Evolutionary conservation across 164 flowering plant species (phyloP), one percentile per base, ranked within the genome.

Genomic region (Platanus orientalis): DNA sequence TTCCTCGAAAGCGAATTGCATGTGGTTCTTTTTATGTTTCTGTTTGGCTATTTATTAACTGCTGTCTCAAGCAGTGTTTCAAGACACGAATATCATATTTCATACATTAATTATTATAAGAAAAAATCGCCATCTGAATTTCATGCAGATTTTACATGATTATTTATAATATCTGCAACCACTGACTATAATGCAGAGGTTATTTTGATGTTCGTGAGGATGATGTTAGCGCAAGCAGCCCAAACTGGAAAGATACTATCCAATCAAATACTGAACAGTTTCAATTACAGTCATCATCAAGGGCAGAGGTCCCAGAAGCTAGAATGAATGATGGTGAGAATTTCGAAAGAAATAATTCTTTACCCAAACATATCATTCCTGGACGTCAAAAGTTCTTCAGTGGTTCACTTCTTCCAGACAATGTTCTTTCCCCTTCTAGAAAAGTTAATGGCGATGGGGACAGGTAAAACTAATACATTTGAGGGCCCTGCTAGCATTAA

Each of bases 161-260:
- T 63, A 28, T 40, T 20, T 29, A 7, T 52, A 16, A 20, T 55
- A 29, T 12, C 44, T 30, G 7, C 32, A 50, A 60, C 29, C 27
- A 9, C 39, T 65, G 49, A 50, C 17, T 44, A 69, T 51, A 29
- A 29, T 71, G 73, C 83, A 88, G 95, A 72, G 89, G 83, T 58
- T 86, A 74, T 78, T 88, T 88, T 77, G 95, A 88, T 83, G 77
- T 88, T 56, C 69, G 78, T 61, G 96, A 89, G 61, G 90, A 88
- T 71, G 92, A 86, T 62, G 69, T 39, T 23, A 75, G 48, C 68
- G 76, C 73, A 30, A 74, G 60, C 66, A 80, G 81, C 72, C 84
- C 85, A 54, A 62, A 25, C 61, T 68, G 67, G 69, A 80, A 79
- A 73, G 81, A 69, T 57, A 60, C 54, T 57, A 23, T 23, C 4